Percentiles rank a stretch among this genome's conserved stretches.
Evolutionary conservation across 1,284 basidiomycete genomes (phyloP).

Genomic region (Irpex lacteus): DNA sequence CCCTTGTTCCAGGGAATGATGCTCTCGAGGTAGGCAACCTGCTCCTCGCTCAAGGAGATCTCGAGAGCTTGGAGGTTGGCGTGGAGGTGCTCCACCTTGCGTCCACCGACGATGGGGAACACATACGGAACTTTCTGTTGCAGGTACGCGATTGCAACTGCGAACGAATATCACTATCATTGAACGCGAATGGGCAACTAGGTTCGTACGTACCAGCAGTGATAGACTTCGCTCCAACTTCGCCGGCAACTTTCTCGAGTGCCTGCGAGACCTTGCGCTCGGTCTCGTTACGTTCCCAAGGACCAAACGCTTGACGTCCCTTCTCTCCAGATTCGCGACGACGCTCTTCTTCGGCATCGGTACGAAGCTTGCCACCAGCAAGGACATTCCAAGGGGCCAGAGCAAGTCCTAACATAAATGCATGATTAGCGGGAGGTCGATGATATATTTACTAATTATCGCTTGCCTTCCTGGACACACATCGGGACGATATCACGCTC

Average conservation of each 20-base stretch:
- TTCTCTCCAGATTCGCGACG: constrained; percentile 6
- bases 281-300: constrained; percentile 5
- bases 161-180: neutral
- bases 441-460: no score
- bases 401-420: constrained; percentile 15
- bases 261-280: constrained; percentile 7
- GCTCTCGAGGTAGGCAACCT: constrained; percentile 19
- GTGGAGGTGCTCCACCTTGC: constrained; percentile 24
- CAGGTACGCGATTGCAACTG: constrained; percentile 24
- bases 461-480: constrained; percentile 23
- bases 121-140: constrained; percentile 24
- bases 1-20: constrained; percentile 18
- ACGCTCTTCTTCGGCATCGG: constrained; percentile 26
- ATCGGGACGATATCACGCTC: constrained; percentile 65
- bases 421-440: no score
- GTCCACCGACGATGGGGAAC: constrained; percentile 25
- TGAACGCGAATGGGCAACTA: no score
- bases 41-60: constrained; percentile 20
- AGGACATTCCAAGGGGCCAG: constrained; percentile 33
- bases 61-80: constrained; percentile 22
- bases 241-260: constrained; percentile 7
- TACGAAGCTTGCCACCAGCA: constrained; percentile 28
- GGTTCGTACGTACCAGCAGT: neutral
- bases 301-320: neutral
- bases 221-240: constrained; percentile 6